Conservation (phyloP, 1,139 yeast genomes). For the Diutina mesorugosa region DNA sequence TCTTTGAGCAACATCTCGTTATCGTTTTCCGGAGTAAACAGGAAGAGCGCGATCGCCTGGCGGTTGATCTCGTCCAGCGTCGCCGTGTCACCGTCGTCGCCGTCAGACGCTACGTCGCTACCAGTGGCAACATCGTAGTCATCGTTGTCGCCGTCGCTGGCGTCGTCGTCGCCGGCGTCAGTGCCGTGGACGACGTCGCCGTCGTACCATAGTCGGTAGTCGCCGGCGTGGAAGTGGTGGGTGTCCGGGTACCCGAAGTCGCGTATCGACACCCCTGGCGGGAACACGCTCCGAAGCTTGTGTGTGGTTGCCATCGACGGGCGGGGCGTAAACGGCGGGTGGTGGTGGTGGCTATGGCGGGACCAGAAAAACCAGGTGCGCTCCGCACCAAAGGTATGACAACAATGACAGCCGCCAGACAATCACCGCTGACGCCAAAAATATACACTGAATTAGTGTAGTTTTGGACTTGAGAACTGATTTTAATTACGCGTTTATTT, state of each 20-base stretch:
- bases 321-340: not conserved
- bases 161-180: slow-evolving; percentile 4
- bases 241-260: slow-evolving; percentile 68
- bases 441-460: too few relatives aligned
- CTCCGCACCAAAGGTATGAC: not conserved
- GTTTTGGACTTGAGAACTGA: too few relatives aligned
- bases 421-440: too few relatives aligned
- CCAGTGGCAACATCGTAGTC: slow-evolving; percentile 5
- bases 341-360: not conserved
- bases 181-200: slow-evolving; percentile 10
- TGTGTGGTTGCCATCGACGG: not conserved
- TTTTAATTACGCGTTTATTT: too few relatives aligned
- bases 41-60: slow-evolving; percentile 76
- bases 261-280: slow-evolving; percentile 21
- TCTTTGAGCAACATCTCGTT: slow-evolving; percentile 71
- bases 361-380: not conserved
- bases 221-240: slow-evolving; percentile 58
- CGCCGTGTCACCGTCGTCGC: slow-evolving; percentile 6
- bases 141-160: slow-evolving; percentile 5
- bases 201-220: slow-evolving; percentile 10
- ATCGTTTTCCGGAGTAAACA: slow-evolving; percentile 85
- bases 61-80: slow-evolving; percentile 27
- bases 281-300: slow-evolving; percentile 1
- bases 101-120: slow-evolving; percentile 4
- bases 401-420: too few relatives aligned